Conservation (phyloP, 2,329 filamentous ascomycete species). For the Biscogniauxia sp. region DNA sequence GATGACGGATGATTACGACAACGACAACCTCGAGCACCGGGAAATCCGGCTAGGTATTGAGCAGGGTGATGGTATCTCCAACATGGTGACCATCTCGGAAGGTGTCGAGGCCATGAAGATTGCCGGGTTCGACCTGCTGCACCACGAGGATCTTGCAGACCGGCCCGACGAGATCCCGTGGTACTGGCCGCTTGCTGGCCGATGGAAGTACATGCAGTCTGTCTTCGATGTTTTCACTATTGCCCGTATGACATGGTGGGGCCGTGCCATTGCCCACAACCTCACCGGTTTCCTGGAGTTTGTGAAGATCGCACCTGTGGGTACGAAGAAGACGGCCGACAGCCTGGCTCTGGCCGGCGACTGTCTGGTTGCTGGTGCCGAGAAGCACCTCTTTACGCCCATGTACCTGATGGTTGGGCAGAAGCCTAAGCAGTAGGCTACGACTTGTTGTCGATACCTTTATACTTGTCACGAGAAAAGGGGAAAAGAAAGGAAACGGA, state of each 20-base stretch:
- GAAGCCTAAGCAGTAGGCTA: conserved; percentile 60
- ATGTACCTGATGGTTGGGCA: conserved; percentile 97
- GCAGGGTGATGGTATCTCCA: conserved; percentile 92
- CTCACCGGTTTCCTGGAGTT: conserved; percentile 76
- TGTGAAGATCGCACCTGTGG: conserved; percentile 70
- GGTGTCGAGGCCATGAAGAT: conserved; percentile 79
- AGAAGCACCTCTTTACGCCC: conserved; percentile 91
- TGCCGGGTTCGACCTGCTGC: conserved; percentile 80
- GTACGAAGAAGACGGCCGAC: conserved; percentile 94
- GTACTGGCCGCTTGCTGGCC: conserved; percentile 90
- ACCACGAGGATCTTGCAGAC: conserved; percentile 83
- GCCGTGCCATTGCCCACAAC: conserved; percentile 71
- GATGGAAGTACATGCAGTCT: conserved; percentile 79
- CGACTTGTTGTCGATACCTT: neutral
- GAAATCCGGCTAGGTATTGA: conserved; percentile 93
- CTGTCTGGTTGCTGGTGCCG: conserved; percentile 80
- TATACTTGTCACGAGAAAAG: neutral
- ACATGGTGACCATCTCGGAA: conserved; percentile 89
- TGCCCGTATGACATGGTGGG: conserved; percentile 83
- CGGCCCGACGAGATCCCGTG: conserved; percentile 75
- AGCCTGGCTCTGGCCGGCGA: conserved; percentile 80
- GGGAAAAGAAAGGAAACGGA: neutral
- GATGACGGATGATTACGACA: conserved; percentile 95
- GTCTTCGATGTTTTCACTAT: conserved; percentile 79
- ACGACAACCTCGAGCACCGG: conserved; percentile 80